Conservation (phyloP, 805 yeast genomes). For the Komagataella pseudopastoris region DNA sequence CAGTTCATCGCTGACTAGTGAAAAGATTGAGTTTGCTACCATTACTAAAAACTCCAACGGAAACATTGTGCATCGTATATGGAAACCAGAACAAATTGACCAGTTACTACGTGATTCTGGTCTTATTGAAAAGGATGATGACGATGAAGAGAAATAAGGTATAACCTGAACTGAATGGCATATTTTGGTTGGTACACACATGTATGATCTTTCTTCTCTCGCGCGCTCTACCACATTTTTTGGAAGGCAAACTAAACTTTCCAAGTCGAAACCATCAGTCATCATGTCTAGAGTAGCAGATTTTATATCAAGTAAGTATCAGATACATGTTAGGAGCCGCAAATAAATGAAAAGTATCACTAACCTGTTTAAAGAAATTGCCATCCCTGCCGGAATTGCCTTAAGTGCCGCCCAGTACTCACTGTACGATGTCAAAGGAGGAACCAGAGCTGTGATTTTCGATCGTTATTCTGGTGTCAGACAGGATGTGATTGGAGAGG, state of each 20-base stretch:
- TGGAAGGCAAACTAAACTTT: background rate
- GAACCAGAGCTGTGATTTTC: constrained; percentile 89
- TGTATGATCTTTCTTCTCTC: background rate
- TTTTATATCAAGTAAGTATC: constrained; percentile 17
- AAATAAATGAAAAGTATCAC: background rate
- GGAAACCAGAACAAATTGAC: constrained; percentile 72
- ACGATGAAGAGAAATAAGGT: constrained; percentile 21
- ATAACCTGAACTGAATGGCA: background rate
- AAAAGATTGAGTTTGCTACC: constrained; percentile 89
- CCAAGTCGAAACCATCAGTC: background rate
- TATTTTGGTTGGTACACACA: background rate
- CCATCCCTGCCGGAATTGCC: constrained; percentile 60
- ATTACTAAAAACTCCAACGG: constrained; percentile 36
- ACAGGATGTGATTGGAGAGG: constrained; percentile 85
- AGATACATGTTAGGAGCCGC: constrained; percentile 8
- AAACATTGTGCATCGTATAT: constrained; percentile 53
- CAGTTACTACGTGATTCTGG: constrained; percentile 59
- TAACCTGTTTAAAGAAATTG: constrained; percentile 22
- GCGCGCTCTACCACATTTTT: background rate
- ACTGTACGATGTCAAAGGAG: constrained; percentile 91
- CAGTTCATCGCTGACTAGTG: constrained; percentile 69
- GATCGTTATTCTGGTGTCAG: constrained; percentile 87
- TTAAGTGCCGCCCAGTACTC: constrained; percentile 67
- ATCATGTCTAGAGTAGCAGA: constrained; percentile 28
- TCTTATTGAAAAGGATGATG: constrained; percentile 42